Conservation (phyloP, 1,139 yeast genomes). For the Yamadazyma mexicana region DNA sequence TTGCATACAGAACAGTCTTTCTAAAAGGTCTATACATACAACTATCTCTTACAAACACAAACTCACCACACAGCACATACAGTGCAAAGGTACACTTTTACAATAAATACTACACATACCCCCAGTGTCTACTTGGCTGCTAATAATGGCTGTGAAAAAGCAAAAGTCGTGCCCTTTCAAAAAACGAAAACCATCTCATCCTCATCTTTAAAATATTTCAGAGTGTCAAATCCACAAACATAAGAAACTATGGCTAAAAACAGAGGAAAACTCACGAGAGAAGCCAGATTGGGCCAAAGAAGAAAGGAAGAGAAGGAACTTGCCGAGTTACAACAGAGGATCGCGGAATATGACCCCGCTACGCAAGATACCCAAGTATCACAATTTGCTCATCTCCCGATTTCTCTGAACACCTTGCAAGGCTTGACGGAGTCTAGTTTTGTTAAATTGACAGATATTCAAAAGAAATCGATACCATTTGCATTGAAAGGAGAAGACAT, state of each 20-base stretch:
- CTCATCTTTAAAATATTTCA: slow-evolving; percentile 1
- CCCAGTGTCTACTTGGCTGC: too few relatives aligned
- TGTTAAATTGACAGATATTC: slow-evolving; percentile 81
- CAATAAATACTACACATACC: too few relatives aligned
- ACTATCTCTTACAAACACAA: not conserved
- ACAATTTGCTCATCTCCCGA: slow-evolving; percentile 70
- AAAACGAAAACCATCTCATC: not conserved
- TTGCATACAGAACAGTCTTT: too few relatives aligned
- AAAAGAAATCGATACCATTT: slow-evolving; percentile 71
- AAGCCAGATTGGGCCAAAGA: slow-evolving; percentile 23
- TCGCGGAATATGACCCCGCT: slow-evolving; percentile 51
- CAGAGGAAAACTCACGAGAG: slow-evolving; percentile 8
- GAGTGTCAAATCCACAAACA: not conserved
- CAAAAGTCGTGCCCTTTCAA: slow-evolving; percentile 1
- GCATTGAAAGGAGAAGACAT: slow-evolving; percentile 82
- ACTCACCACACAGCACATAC: too few relatives aligned
- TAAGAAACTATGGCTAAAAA: slow-evolving; percentile 12
- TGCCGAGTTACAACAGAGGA: slow-evolving; percentile 42
- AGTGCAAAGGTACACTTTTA: too few relatives aligned
- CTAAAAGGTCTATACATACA: too few relatives aligned
- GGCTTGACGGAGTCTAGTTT: slow-evolving; percentile 78
- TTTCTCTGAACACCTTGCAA: slow-evolving; percentile 60
- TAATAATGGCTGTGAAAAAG: not conserved
- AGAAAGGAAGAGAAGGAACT: slow-evolving; percentile 47
- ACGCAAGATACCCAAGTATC: slow-evolving; percentile 27